Conservation (phyloP, 2,329 filamentous ascomycete genomes). For the Fusarium armeniacum region DNA sequence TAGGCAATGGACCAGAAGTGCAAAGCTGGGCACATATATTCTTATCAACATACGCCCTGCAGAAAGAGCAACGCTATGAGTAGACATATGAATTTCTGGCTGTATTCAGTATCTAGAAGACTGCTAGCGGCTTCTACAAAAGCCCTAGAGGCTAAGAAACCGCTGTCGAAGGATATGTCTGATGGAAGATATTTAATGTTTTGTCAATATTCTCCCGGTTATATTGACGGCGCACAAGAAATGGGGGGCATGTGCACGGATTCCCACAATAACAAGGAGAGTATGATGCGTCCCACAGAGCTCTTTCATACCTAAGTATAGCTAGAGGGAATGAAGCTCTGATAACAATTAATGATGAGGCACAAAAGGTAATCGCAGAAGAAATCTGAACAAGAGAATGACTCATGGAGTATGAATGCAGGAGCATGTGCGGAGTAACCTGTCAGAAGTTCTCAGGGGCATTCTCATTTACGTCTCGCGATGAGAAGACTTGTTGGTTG, state of each 20-base stretch:
- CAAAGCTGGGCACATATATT: constrained; percentile 49
- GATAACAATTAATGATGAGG: no score
- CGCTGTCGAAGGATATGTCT: constrained; percentile 24
- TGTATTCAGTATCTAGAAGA: constrained; percentile 24
- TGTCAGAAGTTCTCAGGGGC: no score
- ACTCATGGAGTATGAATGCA: no score
- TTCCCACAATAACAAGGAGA: not conserved
- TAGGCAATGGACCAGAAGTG: constrained; percentile 51
- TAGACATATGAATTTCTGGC: constrained; percentile 37
- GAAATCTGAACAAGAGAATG: no score
- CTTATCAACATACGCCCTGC: constrained; percentile 35
- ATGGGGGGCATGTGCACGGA: not conserved
- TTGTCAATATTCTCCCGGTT: constrained; percentile 2
- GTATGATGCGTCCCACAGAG: not conserved
- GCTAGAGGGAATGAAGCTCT: no score
- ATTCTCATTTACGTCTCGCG: no score
- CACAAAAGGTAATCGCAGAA: no score
- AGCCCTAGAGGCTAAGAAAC: constrained; percentile 2
- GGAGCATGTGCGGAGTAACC: no score
- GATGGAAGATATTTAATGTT: constrained; percentile 28
- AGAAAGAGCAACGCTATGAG: constrained; percentile 35
- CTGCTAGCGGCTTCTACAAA: constrained; percentile 22
- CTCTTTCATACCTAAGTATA: not conserved
- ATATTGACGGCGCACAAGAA: not conserved
- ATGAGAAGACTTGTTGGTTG: no score